These are phyloP conservation scores for Arachnopeziza araneosa DNA, from an alignment of 2,329 filamentous ascomycete species.

Conservation along the genomic window DNA sequence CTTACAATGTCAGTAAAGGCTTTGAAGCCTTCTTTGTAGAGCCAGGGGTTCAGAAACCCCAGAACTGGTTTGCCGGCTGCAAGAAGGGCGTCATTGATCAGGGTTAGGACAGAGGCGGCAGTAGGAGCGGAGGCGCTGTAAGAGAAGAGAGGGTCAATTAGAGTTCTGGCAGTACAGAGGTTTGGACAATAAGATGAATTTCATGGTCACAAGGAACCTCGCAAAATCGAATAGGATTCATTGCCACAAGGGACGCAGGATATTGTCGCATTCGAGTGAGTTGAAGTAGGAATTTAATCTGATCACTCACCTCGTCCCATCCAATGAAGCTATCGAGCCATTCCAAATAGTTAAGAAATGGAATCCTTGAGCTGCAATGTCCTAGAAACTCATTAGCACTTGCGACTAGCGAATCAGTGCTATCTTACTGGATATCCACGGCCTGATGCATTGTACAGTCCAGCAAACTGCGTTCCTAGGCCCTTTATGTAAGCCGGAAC, in stretches of 20 bases:
- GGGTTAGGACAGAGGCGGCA: constrained; percentile 49
- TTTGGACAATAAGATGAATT: not conserved
- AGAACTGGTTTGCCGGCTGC: constrained; percentile 40
- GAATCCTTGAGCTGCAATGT: constrained; percentile 50
- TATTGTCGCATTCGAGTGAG: not conserved
- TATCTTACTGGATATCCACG: constrained; percentile 37
- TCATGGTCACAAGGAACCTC: not conserved
- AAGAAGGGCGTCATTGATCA: constrained; percentile 59
- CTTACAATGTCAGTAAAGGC: constrained; percentile 36
- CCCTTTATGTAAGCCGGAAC: constrained; percentile 37
- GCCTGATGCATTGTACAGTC: constrained; percentile 39
- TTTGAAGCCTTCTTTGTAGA: constrained; percentile 32
- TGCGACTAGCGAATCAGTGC: too few species aligned
- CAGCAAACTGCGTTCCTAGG: constrained; percentile 40
- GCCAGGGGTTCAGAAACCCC: constrained; percentile 39
- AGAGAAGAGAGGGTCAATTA: not conserved
- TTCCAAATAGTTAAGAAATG: constrained; percentile 42
- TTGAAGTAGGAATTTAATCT: not conserved
- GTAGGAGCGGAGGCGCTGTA: constrained; percentile 51
- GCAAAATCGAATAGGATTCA: not conserved
- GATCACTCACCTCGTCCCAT: constrained; percentile 35
- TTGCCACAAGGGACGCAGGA: not conserved
- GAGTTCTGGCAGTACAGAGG: not conserved
- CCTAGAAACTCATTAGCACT: constrained; percentile 17
- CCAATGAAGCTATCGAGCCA: constrained; percentile 34